Conservation (phyloP, 2,329 filamentous ascomycete genomes). For the Xylaria sp. region DNA sequence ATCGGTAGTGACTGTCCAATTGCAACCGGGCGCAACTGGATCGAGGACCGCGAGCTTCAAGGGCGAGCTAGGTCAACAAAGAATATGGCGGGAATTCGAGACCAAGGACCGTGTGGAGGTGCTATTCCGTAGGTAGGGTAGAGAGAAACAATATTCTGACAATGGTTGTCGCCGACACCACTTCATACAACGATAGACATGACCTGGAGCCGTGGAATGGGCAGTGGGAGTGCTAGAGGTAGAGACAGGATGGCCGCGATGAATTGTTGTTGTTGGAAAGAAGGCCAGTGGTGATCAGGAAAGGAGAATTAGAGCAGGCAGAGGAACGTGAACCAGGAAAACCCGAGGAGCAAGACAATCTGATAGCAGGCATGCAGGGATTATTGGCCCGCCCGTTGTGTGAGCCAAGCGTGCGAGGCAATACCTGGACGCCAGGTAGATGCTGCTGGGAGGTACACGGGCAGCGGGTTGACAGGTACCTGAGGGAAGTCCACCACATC, state of each 20-base stretch:
- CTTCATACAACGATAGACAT: constrained; percentile 19
- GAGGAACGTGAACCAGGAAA: constrained; percentile 17
- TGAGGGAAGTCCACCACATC: background rate
- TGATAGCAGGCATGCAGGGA: constrained; percentile 13
- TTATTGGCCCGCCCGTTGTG: constrained; percentile 13
- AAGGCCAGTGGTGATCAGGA: constrained; percentile 12
- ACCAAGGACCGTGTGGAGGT: background rate
- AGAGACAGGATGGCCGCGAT: constrained; percentile 2
- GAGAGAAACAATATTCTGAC: constrained; percentile 9
- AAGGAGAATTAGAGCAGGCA: constrained; percentile 12
- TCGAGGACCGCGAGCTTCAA: constrained; percentile 16
- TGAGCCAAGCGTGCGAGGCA: constrained; percentile 11
- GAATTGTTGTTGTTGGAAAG: constrained; percentile 11
- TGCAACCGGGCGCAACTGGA: constrained; percentile 28
- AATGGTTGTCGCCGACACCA: constrained; percentile 15
- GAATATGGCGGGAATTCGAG: background rate
- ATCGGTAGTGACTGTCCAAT: constrained; percentile 26
- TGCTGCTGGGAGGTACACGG: background rate
- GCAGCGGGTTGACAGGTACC: background rate
- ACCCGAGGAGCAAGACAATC: constrained; percentile 16
- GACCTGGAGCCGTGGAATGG: constrained; percentile 4
- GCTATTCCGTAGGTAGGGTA: background rate
- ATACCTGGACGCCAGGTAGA: background rate
- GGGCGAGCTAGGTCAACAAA: constrained; percentile 3
- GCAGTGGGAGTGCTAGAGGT: background rate